Conservation (phyloP, 495 filamentous ascomycete species). For the Aspergillus ellipticus region DNA sequence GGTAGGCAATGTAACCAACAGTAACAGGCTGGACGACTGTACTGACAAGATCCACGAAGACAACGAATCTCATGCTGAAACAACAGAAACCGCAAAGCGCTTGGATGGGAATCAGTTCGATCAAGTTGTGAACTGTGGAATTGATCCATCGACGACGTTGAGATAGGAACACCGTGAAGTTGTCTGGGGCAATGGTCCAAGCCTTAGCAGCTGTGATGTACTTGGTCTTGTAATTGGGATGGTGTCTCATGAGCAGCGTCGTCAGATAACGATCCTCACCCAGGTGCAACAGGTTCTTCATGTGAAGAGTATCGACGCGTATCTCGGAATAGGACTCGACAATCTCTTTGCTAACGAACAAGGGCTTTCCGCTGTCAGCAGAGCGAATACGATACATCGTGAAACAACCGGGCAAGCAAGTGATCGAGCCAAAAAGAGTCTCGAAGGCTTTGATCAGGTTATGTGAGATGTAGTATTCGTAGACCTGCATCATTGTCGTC, state of each 20-base stretch:
- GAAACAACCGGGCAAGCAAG: constrained; percentile 96
- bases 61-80: constrained; percentile 98
- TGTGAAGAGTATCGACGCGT: constrained; percentile 95
- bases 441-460: constrained; percentile 98
- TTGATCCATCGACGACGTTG: constrained; percentile 97
- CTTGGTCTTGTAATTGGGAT: constrained; percentile 95
- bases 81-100: constrained; percentile 99
- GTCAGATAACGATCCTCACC: constrained; percentile 93
- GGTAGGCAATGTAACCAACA: constrained; percentile 85
- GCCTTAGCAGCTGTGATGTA: constrained; percentile 90
- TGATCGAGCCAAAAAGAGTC: constrained; percentile 93
- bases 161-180: constrained; percentile 90
- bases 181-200: constrained; percentile 94
- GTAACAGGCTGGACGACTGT: constrained; percentile 91
- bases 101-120: constrained; percentile 87
- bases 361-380: constrained; percentile 86
- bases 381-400: constrained; percentile 97
- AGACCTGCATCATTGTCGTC: constrained; percentile 98
- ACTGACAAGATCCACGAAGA: constrained; percentile 89
- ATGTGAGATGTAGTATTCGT: constrained; percentile 99
- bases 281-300: constrained; percentile 96
- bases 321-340: constrained; percentile 83
- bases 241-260: constrained; percentile 88
- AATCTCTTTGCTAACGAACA: constrained; percentile 91
- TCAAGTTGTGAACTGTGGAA: constrained; percentile 96